phyloP scores from a whole-genome alignment of 306 rosid species.

The Notholithocarpus densiflorus region DNA sequence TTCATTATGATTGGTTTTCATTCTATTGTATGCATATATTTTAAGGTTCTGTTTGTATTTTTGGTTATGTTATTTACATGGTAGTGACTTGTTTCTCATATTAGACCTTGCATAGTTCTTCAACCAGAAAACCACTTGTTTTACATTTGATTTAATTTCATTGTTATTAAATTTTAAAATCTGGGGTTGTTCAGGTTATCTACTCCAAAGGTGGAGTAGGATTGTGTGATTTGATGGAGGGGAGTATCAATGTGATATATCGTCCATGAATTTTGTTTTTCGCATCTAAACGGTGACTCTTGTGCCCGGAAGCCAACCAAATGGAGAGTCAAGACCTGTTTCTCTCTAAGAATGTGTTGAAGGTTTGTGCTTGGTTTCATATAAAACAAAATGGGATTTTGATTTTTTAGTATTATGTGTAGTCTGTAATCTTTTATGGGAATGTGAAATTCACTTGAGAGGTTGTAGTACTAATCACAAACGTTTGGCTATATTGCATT shows the following conservation, averaged over 20 bases:
- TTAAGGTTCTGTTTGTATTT: background rate
- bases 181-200: background rate
- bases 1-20: background rate
- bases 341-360: background rate
- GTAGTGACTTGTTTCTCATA: background rate
- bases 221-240: background rate
- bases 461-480: too few relatives aligned
- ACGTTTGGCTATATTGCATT: too few relatives aligned
- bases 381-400: background rate
- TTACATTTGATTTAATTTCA: background rate
- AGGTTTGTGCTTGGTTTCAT: slow-evolving; percentile 17
- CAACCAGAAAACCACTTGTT: background rate
- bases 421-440: background rate
- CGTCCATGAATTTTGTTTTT: background rate
- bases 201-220: background rate
- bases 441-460: background rate
- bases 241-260: background rate
- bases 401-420: background rate
- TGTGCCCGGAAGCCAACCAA: slow-evolving; percentile 3
- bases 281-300: background rate
- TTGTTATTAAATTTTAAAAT: background rate
- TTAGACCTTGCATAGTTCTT: background rate
- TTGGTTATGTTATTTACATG: too few relatives aligned
- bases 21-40: too few relatives aligned
- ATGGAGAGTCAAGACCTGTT: background rate